Evolutionary conservation across 495 filamentous ascomycete genomes (phyloP).

Genomic region (Chaetomium tenue): DNA sequence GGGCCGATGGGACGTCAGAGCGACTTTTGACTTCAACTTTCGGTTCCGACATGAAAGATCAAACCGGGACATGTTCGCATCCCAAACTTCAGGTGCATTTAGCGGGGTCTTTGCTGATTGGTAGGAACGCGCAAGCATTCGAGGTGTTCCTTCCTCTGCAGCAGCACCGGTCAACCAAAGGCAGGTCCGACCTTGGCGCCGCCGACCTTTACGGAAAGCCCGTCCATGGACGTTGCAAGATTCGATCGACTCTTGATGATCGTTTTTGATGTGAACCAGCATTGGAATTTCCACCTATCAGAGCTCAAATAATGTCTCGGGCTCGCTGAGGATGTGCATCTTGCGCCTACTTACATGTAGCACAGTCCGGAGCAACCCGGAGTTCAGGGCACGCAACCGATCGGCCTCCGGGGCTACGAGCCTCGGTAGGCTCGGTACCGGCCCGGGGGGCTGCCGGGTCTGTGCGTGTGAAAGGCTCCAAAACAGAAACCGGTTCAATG

Average conservation of each 20-base stretch:
- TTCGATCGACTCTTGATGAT: too few relatives aligned
- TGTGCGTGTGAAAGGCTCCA: too few relatives aligned
- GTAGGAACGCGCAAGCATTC: not conserved
- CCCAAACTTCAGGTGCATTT: not conserved
- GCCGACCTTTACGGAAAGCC: too few relatives aligned
- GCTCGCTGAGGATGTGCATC: too few relatives aligned
- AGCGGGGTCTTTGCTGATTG: not conserved
- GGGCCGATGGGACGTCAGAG: not conserved
- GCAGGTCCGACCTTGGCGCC: too few relatives aligned
- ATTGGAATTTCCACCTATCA: too few relatives aligned
- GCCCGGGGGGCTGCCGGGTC: conserved; percentile 3
- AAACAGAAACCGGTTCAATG: too few relatives aligned
- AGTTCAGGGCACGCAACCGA: not conserved
- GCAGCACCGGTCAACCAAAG: not conserved
- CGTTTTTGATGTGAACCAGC: too few relatives aligned
- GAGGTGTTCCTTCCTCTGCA: not conserved
- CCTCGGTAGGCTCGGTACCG: conserved; percentile 18
- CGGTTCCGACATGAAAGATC: conserved; percentile 17
- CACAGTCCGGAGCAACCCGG: not conserved
- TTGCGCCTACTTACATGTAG: too few relatives aligned
- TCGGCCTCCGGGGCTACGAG: conserved; percentile 5
- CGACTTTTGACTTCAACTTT: not conserved
- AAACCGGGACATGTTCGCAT: conserved; percentile 3
- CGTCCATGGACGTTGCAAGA: too few relatives aligned
- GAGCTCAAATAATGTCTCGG: too few relatives aligned